Evolutionary conservation across 2,329 filamentous ascomycete genomes (phyloP).

Genomic region (Cladosporium sp.): DNA sequence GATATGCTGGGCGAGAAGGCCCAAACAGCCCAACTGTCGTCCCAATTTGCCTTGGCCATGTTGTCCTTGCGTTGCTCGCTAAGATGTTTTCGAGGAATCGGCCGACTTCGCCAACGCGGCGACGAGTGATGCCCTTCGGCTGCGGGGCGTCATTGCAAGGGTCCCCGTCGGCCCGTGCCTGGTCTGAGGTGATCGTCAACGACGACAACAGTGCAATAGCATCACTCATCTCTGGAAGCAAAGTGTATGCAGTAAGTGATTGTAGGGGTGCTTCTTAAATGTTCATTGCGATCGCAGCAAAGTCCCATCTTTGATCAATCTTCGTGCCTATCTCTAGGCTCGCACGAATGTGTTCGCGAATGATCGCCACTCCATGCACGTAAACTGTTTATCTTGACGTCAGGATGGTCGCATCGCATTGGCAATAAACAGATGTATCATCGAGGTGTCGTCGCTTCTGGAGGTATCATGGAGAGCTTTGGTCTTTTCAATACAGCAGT

Average conservation of each 20-base stretch:
- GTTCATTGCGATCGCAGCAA: too few relatives aligned
- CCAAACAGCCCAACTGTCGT: slow-evolving; percentile 37
- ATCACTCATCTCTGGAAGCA: not conserved
- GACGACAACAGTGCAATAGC: not conserved
- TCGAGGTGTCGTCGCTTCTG: not conserved
- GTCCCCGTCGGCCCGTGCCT: slow-evolving; percentile 9
- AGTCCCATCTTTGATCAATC: too few relatives aligned
- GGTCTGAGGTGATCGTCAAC: not conserved
- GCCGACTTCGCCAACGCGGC: not conserved
- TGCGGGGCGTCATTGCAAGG: slow-evolving; percentile 5
- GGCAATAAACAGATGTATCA: not conserved
- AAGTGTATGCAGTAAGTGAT: too few relatives aligned
- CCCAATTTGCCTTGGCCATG: not conserved
- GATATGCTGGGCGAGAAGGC: slow-evolving; percentile 39
- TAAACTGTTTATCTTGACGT: slow-evolving; percentile 4
- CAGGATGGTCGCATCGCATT: slow-evolving; percentile 6
- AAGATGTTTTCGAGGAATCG: not conserved
- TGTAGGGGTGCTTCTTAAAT: too few relatives aligned
- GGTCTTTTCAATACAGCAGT: too few relatives aligned
- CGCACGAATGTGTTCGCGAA: too few relatives aligned
- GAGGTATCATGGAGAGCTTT: too few relatives aligned
- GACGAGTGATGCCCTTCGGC: not conserved
- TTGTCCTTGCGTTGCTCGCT: not conserved
- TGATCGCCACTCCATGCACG: too few relatives aligned
- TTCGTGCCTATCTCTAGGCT: too few relatives aligned